Base-by-base conservation (phyloP, 345 rosid species). In the Laguncularia racemosa region DNA sequence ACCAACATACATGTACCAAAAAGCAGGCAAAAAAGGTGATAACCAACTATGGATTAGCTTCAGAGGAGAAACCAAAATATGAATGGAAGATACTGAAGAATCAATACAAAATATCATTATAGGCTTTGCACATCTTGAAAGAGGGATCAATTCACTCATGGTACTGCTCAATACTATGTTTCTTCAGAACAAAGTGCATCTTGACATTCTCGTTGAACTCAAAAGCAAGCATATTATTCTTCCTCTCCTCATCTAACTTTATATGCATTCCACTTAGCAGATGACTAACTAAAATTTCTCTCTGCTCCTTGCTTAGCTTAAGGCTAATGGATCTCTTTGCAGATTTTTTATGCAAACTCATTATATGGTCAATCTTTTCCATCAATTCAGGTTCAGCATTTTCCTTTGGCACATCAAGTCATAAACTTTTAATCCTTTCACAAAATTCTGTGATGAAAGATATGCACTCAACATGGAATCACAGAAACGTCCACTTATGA, bases 1-100 rank as follows among this genome's bases (percentile, higher is more conserved):
- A 2, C 95, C 95, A 0, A 88, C 82, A 55, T 85, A 85, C 97
- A 86, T 85, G 43, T 77, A 89, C 93, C 95, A 86, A 73, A n/a
- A 83, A 0, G 95, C 96, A 17, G 86, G 83, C 52, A 78, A 74
- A 0, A 67, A 69, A 0, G 95, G 91, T 5, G 91, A 80, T 53
- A 89, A 70, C 97, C 97, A 92, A 58, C 96, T 59, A 61, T 89
- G 91, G 26, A 92, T 82, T 65, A 89, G 74, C 77, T 89, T 92
- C 2, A 96, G 97, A 57, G 86, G 77, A 86, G 73, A 92, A 92
- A 28, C 74, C 79, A 26, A 89, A 89, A 57, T 61, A 71, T 1
- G 93, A 57, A 64, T 86, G 91, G 0, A 77, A 14, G 55, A 83
- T 62, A 9, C 89, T 81, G 51, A 65, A 73, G 63, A 83, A 83